Evolutionary conservation across 2,329 filamentous ascomycete genomes (phyloP).

Genomic region (Fusarium sp.): DNA sequence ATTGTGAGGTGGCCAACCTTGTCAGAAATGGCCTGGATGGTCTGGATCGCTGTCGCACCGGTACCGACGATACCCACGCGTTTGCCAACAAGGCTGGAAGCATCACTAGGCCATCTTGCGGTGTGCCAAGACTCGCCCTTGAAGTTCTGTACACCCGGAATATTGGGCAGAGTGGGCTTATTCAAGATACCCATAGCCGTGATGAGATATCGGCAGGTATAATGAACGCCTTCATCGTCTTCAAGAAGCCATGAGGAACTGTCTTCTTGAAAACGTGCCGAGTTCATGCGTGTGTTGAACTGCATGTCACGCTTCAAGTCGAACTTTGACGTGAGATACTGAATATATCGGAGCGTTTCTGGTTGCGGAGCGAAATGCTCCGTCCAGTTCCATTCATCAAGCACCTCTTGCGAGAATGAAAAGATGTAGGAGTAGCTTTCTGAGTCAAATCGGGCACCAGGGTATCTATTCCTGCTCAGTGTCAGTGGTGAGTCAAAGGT

Average conservation of each 20-base stretch:
- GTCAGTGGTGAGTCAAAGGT: background rate
- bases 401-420: constrained; percentile 49
- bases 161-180: constrained; percentile 21
- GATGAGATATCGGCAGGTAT: constrained; percentile 28
- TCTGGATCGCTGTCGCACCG: constrained; percentile 36
- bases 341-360: constrained; percentile 59
- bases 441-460: constrained; percentile 57
- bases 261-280: constrained; percentile 55
- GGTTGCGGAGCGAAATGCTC: constrained; percentile 52
- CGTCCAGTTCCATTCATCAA: constrained; percentile 59
- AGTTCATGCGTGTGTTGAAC: constrained; percentile 57
- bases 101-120: constrained; percentile 28
- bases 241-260: constrained; percentile 23
- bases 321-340: constrained; percentile 58
- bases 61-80: constrained; percentile 38
- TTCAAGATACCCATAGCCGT: constrained; percentile 39
- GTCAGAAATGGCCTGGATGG: constrained; percentile 38
- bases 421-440: constrained; percentile 39
- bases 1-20: constrained; percentile 31
- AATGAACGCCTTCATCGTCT: constrained; percentile 12
- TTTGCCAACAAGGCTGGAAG: constrained; percentile 19
- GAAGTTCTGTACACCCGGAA: constrained; percentile 27
- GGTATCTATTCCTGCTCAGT: constrained; percentile 54
- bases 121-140: constrained; percentile 38
- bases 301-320: constrained; percentile 57